A percentile compares a stretch with the other conserved stretches of the same genome.
These are phyloP conservation scores for Xerocomus potaroensis DNA, from an alignment of 768 basidiomycete genomes.

Conservation along the genomic window DNA sequence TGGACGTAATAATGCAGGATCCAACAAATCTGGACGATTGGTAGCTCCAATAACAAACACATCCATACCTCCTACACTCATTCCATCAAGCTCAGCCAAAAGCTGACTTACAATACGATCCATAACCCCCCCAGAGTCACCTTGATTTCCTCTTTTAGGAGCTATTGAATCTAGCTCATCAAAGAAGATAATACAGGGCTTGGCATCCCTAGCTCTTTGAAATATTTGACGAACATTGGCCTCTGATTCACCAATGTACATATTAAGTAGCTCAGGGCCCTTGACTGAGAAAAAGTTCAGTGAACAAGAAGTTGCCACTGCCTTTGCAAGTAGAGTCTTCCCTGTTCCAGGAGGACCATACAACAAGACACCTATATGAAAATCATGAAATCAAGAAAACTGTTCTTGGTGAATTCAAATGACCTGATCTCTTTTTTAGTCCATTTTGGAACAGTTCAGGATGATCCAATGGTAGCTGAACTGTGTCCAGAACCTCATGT, in stretches of 20 bases:
- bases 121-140: constrained; percentile 97
- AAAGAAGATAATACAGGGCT: constrained; percentile 94
- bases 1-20: constrained; percentile 84
- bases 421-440: constrained; percentile 93
- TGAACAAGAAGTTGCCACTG: constrained; percentile 92
- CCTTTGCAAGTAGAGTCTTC: constrained; percentile 93
- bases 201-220: constrained; percentile 85
- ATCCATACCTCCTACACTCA: constrained; percentile 63
- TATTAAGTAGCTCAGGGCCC: constrained; percentile 92
- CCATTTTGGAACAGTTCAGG: constrained; percentile 89
- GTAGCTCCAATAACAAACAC: constrained; percentile 97
- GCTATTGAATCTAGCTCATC: constrained; percentile 95
- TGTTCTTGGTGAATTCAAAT: not conserved
- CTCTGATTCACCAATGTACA: constrained; percentile 98
- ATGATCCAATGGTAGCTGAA: constrained; percentile 86
- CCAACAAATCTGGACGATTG: constrained; percentile 88
- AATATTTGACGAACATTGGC: constrained; percentile 95
- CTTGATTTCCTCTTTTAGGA: constrained; percentile 91
- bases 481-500: constrained; percentile 90
- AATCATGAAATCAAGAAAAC: constrained; percentile 1
- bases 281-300: constrained; percentile 98
- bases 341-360: constrained; percentile 97
- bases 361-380: constrained; percentile 67
- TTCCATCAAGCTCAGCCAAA: constrained; percentile 90
- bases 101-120: constrained; percentile 95